Evolutionary conservation across 805 yeast species (phyloP), one percentile per base, ranked within the genome.

Genomic region (Monosporozyma servazzii): DNA sequence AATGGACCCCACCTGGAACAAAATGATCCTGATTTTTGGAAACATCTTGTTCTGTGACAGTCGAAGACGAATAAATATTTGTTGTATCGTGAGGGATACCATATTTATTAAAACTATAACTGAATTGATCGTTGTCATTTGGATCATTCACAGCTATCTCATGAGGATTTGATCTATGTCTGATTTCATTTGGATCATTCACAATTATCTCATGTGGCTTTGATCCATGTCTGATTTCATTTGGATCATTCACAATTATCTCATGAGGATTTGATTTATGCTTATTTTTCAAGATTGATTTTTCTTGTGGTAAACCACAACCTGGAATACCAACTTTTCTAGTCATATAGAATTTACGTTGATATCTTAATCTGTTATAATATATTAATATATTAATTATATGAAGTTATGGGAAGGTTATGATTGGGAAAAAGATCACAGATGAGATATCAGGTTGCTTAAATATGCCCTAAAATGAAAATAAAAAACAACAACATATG

Each of bases 261-360:
- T n/a, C n/a, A 15, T 36, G 6, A 36, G 15, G 21, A 3, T n/a
- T 36, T 36, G 40, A 9, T 36, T 36, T 36, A 11, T 36, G 40
- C 4, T 4, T 15, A n/a, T 17, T 17, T 18, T 18, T 37, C 13
- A 13, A 15, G 9, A 18, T 18, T 30, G 30, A 30, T 11, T 44
- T 17, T 30, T 15, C 13, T 30, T 31, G 23, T 25, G 45, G 50
- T 17, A 13, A 25, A n/a, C 56, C 56, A 53, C 56, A 53, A n/a
- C 56, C 56, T 29, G 58, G 58, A 42, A 53, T 49, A 15, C 49
- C 51, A 6, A 41, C 48, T 10, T 29, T 21, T 23, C 23, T 27
- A 17, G 37, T 23, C 20, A 49, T 23, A 50, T 47, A n/a, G 36
- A 45, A 18, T 49, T 18, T 50, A 53, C 15, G 43, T 15, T 31